Base-by-base conservation (phyloP, 2,329 filamentous ascomycete genomes). In the Phaeosphaeriaceae sp. region DNA sequence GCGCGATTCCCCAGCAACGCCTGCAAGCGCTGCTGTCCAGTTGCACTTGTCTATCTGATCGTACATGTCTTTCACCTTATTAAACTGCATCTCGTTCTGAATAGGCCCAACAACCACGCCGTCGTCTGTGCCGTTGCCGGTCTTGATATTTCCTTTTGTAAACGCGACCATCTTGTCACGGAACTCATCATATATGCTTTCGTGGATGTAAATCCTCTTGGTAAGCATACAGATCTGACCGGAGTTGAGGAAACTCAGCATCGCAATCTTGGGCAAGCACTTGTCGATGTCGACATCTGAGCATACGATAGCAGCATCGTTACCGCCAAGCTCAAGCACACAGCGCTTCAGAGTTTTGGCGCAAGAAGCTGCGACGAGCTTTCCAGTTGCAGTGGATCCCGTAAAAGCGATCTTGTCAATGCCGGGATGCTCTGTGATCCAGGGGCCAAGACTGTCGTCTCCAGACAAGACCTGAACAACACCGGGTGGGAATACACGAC, bases 321-420 rank as follows among this genome's bases (percentile, higher is more conserved):
- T 88, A 4, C 86, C 86, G n/a, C 86, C 84, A 9, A 88, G 80
- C 71, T 89, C 87, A 5, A 89, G 80, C 0, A 84, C 86, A 17
- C 86, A 81, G 31, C 85, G 80, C 79, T 88, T 89, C 40, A 89
- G 73, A 0, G 84, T 86, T 67, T 82, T 80, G 15, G 83, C 81
- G 53, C 81, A 84, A 20, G 79, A 82, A 48, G 81, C 81, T 78
- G 86, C 83, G 40, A 89, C 83, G 69, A 82, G 81, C 76, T 88
- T 88, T 1, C 86, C 87, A 0, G 85, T 88, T 0, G 79, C 77
- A 2, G 81, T 85, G 7, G 85, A 88, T 1, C 88, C 87, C 0
- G 87, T 89, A 73, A 90, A 89, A 55, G 80, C 82, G 67, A 89
- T 83, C 79, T 88, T 89, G 60, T 83, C 81, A 56, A 89, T 83